Evolutionary conservation across 2,329 filamentous ascomycete genomes (phyloP), one percentile per base, ranked within the genome.

Genomic region (Diaporthe batatas): DNA sequence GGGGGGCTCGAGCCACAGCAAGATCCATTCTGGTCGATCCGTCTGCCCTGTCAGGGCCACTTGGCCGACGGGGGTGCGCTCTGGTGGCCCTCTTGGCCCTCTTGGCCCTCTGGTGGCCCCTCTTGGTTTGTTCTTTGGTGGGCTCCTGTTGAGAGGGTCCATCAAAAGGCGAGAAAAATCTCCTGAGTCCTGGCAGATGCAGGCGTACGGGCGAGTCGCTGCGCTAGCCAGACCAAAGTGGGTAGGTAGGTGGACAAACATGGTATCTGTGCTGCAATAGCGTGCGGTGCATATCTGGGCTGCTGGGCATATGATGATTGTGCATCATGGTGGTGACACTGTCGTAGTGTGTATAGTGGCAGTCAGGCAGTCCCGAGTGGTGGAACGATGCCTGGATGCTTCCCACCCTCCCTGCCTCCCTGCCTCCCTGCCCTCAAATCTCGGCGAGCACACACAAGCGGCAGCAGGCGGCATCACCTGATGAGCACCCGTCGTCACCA

Each of bases 1-100:
- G 57, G 58, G 70, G 65, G 73, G 58, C 73, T 68, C 34, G 70
- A 73, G 67, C 70, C 59, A 53, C 62, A 47, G 62, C 62, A 53
- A 67, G 62, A 67, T 53, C 62, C 62, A 67, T 67, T 67, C 64
- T 72, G 49, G 51, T 44, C 59, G 59, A 54, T 71, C 72, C 51
- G 44, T 14, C 49, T 65, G 49, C 47, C 55, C 49, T 73, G 71
- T 65, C 67, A 68, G 67, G 39, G 47, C 57, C 53, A 70, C 68
- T 65, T 67, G 62, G 62, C 42, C 62, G 62, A 67, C 62, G 62
- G 62, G 62, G 62, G 59, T 64, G 18, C 18, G 29, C 34, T 23
- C 32, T 32, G 59, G 57, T 25, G 57, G 55, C 54, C 7, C 25
- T 42, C 36, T 42, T 6, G 42, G 42, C 42, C 21, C 16, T 47